These are phyloP conservation scores for Wickerhamomyces subpelliculosus DNA, from an alignment of 805 yeast genomes.

Conservation along the genomic window DNA sequence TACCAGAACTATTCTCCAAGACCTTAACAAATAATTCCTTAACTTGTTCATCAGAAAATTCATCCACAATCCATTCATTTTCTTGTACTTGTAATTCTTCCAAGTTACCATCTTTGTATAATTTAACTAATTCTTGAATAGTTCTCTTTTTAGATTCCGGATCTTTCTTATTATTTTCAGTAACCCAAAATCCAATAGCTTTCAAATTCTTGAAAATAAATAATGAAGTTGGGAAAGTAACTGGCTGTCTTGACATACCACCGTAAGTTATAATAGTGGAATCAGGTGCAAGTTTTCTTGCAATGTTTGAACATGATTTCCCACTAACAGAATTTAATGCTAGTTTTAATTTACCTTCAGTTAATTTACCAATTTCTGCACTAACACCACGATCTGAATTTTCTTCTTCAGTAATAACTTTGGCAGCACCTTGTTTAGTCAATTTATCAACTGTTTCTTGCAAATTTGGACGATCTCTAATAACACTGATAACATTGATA, in stretches of 20 bases:
- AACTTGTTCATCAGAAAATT: slow-evolving; percentile 30
- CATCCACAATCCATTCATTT: slow-evolving; percentile 22
- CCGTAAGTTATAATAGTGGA: slow-evolving; percentile 90
- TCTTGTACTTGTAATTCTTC: slow-evolving; percentile 32
- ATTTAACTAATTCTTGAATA: slow-evolving; percentile 45
- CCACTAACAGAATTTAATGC: slow-evolving; percentile 96
- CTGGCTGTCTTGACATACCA: slow-evolving; percentile 96
- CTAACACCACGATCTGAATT: slow-evolving; percentile 63
- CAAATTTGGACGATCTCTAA: slow-evolving; percentile 78
- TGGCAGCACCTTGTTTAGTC: slow-evolving; percentile 67
- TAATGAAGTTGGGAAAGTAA: slow-evolving; percentile 79
- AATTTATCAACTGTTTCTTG: slow-evolving; percentile 54
- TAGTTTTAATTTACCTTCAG: slow-evolving; percentile 51
- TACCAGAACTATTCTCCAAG: slow-evolving; percentile 33
- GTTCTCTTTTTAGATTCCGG: slow-evolving; percentile 55
- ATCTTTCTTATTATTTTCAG: slow-evolving; percentile 51
- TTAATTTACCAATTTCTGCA: slow-evolving; percentile 48
- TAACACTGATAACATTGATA: slow-evolving; percentile 76
- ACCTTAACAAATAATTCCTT: slow-evolving; percentile 27
- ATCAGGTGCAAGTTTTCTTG: slow-evolving; percentile 69
- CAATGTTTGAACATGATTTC: slow-evolving; percentile 69
- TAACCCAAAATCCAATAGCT: slow-evolving; percentile 90
- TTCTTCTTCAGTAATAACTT: slow-evolving; percentile 84
- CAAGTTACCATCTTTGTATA: slow-evolving; percentile 51
- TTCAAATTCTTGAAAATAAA: slow-evolving; percentile 86